Evolutionary conservation across 805 yeast species (phyloP).

Genomic region (Hermanozyma aechmeae): DNA sequence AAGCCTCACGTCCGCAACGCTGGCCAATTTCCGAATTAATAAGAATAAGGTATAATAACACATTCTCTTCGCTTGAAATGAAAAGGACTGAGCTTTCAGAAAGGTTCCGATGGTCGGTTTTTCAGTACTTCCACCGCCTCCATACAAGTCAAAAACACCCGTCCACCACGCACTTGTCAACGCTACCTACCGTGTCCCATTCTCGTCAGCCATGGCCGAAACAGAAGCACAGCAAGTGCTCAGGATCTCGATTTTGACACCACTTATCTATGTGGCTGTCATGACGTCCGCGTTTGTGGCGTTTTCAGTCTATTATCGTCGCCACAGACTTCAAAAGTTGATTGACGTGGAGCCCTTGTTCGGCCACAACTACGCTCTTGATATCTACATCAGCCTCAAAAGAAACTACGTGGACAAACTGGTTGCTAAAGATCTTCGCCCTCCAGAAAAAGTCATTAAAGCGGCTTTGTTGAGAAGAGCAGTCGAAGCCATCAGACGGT

Average conservation of each 20-base stretch:
- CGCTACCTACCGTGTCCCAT: too few species aligned
- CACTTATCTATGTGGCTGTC: slow-evolving; percentile 65
- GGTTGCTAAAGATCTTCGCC: slow-evolving; percentile 33
- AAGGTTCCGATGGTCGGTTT: too few species aligned
- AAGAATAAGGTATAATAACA: too few species aligned
- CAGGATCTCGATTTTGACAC: slow-evolving; percentile 43
- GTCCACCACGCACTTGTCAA: too few species aligned
- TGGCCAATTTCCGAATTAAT: too few species aligned
- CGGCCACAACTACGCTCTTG: slow-evolving; percentile 55
- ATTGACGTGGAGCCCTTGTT: slow-evolving; percentile 65
- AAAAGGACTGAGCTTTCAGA: too few species aligned
- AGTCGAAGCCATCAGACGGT: slow-evolving; percentile 80
- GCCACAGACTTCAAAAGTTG: slow-evolving; percentile 43
- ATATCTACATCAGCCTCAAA: slow-evolving; percentile 53
- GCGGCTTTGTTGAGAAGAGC: slow-evolving; percentile 51
- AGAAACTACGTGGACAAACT: slow-evolving; percentile 32
- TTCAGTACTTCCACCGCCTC: too few species aligned
- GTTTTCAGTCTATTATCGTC: slow-evolving; percentile 63
- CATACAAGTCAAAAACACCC: too few species aligned
- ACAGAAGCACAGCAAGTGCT: slow-evolving; percentile 15
- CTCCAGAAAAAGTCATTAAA: slow-evolving; percentile 70
- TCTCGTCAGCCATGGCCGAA: slow-evolving; percentile 7
- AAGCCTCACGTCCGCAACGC: too few species aligned
- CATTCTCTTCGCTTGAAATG: too few species aligned
- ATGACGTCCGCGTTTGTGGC: slow-evolving; percentile 55